Evolutionary conservation across 1,139 yeast genomes (phyloP).

Genomic region (Candida sojae): DNA sequence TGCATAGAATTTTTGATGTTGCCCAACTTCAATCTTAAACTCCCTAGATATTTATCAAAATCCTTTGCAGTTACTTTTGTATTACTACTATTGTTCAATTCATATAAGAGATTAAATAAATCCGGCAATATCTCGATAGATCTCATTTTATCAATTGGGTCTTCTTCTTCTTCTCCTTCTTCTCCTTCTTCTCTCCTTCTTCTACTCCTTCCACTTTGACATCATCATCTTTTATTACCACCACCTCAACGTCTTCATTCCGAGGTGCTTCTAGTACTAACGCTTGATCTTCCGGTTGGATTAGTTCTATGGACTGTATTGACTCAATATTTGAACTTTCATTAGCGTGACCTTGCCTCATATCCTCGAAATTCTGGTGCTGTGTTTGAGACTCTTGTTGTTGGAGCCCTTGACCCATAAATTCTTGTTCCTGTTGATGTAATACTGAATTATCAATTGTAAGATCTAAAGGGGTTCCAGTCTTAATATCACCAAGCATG

Average conservation of each 20-base stretch:
- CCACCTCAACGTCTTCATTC: conserved; percentile 1
- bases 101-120: conserved; percentile 36
- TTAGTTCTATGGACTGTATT: neutral
- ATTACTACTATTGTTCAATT: conserved; percentile 30
- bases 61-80: conserved; percentile 39
- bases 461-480: conserved; percentile 11
- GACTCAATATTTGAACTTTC: neutral
- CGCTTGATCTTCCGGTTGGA: neutral
- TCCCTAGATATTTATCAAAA: conserved; percentile 47
- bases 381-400: neutral
- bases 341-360: neutral
- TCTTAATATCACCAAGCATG: conserved; percentile 12
- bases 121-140: conserved; percentile 42
- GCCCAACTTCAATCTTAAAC: conserved; percentile 38
- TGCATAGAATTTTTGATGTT: conserved; percentile 32
- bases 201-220: neutral
- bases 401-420: neutral
- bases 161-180: conserved; percentile 13
- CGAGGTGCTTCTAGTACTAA: neutral
- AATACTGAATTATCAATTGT: conserved; percentile 9
- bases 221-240: conserved; percentile 4
- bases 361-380: neutral
- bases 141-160: conserved; percentile 29
- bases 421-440: neutral
- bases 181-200: neutral